Conservation (phyloP, 345 rosid species). For the Toxicodendron radicans region DNA sequence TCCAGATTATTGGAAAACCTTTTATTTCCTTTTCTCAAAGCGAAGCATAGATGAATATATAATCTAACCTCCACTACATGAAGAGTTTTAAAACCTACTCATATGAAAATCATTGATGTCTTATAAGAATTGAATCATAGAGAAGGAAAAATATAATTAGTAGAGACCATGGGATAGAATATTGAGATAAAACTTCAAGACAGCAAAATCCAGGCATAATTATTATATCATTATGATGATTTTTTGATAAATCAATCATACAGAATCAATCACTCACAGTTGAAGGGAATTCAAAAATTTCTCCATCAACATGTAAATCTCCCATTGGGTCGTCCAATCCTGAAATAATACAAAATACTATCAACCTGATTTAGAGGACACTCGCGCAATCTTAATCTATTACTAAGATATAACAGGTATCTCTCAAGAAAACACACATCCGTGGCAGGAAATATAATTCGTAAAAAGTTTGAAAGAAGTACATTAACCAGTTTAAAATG, state of each 20-base stretch:
- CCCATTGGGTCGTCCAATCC: conserved; percentile 42
- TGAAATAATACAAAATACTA: background rate
- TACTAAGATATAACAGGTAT: background rate
- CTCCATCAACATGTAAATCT: conserved; percentile 31
- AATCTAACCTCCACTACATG: background rate
- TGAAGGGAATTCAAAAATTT: conserved; percentile 22
- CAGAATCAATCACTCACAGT: conserved; percentile 33
- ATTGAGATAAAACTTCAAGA: background rate
- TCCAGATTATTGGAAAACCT: background rate
- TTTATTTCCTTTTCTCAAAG: background rate
- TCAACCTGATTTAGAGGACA: background rate
- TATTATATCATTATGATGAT: background rate
- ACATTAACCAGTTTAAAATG: background rate
- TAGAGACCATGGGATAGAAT: background rate
- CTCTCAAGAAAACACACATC: background rate
- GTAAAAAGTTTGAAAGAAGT: background rate
- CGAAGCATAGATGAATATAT: background rate
- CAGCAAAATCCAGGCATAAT: background rate
- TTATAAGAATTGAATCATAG: conserved; percentile 8
- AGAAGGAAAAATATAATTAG: background rate
- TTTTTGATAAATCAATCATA: conserved; percentile 10
- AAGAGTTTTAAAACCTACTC: background rate
- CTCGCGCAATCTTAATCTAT: background rate
- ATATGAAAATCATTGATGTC: background rate
- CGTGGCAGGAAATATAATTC: background rate